Evolutionary conservation across 164 flowering plant genomes (phyloP), one percentile per base, ranked within the genome.

Genomic region (Vitis vinifera): DNA sequence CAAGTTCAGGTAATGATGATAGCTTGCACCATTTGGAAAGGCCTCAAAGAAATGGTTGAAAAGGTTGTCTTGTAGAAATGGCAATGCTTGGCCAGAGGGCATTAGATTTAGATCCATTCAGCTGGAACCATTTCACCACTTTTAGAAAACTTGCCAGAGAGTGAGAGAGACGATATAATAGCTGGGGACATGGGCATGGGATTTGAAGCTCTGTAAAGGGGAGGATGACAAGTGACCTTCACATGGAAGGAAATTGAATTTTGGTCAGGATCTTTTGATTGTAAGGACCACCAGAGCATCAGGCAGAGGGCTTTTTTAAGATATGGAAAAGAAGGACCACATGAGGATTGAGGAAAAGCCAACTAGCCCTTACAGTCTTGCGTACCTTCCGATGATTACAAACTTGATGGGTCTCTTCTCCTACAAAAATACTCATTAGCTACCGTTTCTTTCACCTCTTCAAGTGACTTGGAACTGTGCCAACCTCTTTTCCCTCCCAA

Each of bases 321-420:
- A 57, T 7, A 16, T 16, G 10, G 15, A 57, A 8, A 5, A 16
- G 59, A 23, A 19, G 59, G 59, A 57, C 59, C 59, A 57, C 27
- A 57, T 57, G 2, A 16, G 27, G 19, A 19, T 17, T 16, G 27
- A 57, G 10, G 27, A 16, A 14, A 8, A 57, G 59, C 59, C 27
- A 16, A 57, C 59, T 19, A 57, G 59, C 29, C 59, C 7, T 16
- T 57, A 57, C 9, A 0, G 9, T 57, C 29, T 57, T 19, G 3
- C 17, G 11, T n/a, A 19, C 10, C 59, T 16, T 15, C 10, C 51
- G 27, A 59, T 68, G 37, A 47, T 27, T 47, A 10, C 16, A 56
- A 9, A 9, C 23, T 44, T 56, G 53, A 67, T 19, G 31, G n/a
- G 69, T 56, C 61, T 67, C 60, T 37, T 56, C 56, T 23, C 61